Percentiles rank a stretch among this genome's conserved stretches.
Evolutionary conservation across 1,139 yeast genomes (phyloP).

Genomic region (Groenewaldozyma sp.): DNA sequence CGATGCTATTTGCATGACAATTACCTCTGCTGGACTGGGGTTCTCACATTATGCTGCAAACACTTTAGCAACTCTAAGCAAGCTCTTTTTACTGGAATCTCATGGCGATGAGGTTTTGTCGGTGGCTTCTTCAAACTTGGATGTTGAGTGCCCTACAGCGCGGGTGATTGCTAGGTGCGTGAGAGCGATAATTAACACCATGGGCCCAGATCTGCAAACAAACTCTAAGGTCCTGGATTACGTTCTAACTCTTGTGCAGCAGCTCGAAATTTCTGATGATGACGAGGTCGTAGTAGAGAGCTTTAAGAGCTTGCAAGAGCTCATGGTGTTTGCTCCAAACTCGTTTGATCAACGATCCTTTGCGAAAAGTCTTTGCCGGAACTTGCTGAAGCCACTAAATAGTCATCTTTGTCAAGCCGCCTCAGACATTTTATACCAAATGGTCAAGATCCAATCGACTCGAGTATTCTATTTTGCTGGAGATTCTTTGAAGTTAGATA

Average conservation of each 20-base stretch:
- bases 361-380: constrained; percentile 22
- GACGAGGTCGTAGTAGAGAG: constrained; percentile 24
- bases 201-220: constrained; percentile 44
- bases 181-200: constrained; percentile 35
- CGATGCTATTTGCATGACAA: constrained; percentile 46
- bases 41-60: constrained; percentile 36
- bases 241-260: constrained; percentile 25
- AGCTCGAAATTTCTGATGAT: constrained; percentile 20
- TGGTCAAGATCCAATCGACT: constrained; percentile 27
- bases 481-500: constrained; percentile 23
- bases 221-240: constrained; percentile 16
- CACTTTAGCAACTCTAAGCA: constrained; percentile 39
- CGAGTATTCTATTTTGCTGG: constrained; percentile 27
- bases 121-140: constrained; percentile 39
- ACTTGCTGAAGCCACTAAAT: constrained; percentile 16
- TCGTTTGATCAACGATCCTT: constrained; percentile 22
- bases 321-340: constrained; percentile 26
- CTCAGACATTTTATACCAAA: constrained; percentile 30
- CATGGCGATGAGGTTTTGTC: constrained; percentile 44
- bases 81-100: constrained; percentile 41
- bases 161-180: constrained; percentile 35
- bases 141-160: constrained; percentile 35
- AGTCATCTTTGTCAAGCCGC: constrained; percentile 26
- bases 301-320: constrained; percentile 23
- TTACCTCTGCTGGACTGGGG: constrained; percentile 48